phyloP scores from a whole-genome alignment of 78 protist genomes.

The Emiliania huxleyi region DNA sequence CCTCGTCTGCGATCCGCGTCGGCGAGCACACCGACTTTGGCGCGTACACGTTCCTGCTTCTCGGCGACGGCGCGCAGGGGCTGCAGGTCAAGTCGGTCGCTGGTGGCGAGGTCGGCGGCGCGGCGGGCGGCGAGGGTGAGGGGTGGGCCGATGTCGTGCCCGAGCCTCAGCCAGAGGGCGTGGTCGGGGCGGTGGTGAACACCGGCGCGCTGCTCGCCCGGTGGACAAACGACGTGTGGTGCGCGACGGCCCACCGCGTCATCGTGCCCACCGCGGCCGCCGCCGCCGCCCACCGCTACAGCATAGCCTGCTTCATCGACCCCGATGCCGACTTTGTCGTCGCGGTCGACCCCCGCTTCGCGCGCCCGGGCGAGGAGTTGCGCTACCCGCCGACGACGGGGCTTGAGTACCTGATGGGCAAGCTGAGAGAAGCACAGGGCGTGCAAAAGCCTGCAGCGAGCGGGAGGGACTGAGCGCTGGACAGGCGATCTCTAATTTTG shows the following conservation, averaged over 20 bases:
- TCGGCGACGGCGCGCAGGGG: not conserved
- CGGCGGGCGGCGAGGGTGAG: not conserved
- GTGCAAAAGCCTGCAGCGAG: no score
- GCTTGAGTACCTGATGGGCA: not conserved
- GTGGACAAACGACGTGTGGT: constrained; percentile 28
- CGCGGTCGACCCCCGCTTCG: not conserved
- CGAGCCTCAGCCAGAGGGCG: no score
- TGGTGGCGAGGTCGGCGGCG: not conserved
- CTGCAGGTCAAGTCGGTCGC: not conserved
- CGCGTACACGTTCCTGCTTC: not conserved
- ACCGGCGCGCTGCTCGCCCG: constrained; percentile 28
- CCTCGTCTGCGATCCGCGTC: not conserved
- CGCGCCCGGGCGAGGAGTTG: not conserved
- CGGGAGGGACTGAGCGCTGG: no score
- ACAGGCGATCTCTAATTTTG: no score
- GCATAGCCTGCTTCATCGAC: constrained; percentile 13
- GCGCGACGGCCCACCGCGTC: constrained; percentile 34
- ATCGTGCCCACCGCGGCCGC: not conserved
- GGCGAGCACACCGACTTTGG: constrained; percentile 35
- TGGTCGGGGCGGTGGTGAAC: not conserved
- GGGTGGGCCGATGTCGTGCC: not conserved
- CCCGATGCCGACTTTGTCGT: not conserved
- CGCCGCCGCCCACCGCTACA: not conserved
- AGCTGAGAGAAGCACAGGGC: not conserved
- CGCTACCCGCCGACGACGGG: not conserved